Conservation (phyloP, 1,284 basidiomycete genomes). For the Entoloma clypeatum region DNA sequence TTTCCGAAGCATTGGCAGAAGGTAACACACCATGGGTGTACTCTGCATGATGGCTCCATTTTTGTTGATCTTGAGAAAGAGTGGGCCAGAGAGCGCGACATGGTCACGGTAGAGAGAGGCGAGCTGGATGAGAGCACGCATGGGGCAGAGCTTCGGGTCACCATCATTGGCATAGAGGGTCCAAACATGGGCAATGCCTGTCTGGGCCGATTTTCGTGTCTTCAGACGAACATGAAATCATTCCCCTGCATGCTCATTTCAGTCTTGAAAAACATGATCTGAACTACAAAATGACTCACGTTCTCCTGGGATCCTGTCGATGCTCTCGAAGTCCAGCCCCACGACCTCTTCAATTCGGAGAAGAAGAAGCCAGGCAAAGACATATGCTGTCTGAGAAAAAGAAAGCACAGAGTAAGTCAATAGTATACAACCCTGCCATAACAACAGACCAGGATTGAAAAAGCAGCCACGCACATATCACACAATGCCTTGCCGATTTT, state of each 20-base stretch:
- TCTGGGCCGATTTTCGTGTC: slow-evolving; percentile 13
- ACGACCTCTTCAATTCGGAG: slow-evolving; percentile 20
- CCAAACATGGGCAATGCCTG: slow-evolving; percentile 14
- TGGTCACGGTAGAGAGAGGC: slow-evolving; percentile 7
- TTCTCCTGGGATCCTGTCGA: slow-evolving; percentile 16
- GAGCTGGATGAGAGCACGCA: slow-evolving; percentile 13
- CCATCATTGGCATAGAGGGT: slow-evolving; percentile 16
- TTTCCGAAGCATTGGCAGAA: not conserved
- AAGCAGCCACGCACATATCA: slow-evolving; percentile 20
- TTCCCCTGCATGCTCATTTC: not conserved
- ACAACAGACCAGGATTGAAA: not conserved
- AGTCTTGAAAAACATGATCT: not conserved
- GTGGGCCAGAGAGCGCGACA: slow-evolving; percentile 5
- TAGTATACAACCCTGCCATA: no score
- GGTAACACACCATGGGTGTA: slow-evolving; percentile 4
- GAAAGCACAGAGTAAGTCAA: no score
- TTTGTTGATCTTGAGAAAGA: slow-evolving; percentile 12
- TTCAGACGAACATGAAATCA: slow-evolving; percentile 5
- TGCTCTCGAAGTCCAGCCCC: slow-evolving; percentile 16
- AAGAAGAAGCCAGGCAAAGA: slow-evolving; percentile 21
- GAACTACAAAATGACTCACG: not conserved
- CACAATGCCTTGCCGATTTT: slow-evolving; percentile 16
- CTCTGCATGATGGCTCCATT: slow-evolving; percentile 13
- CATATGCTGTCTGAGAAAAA: slow-evolving; percentile 15
- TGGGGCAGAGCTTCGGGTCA: slow-evolving; percentile 14